Evolutionary conservation across 2,329 filamentous ascomycete genomes (phyloP).

Genomic region (Botrytis squamosa): DNA sequence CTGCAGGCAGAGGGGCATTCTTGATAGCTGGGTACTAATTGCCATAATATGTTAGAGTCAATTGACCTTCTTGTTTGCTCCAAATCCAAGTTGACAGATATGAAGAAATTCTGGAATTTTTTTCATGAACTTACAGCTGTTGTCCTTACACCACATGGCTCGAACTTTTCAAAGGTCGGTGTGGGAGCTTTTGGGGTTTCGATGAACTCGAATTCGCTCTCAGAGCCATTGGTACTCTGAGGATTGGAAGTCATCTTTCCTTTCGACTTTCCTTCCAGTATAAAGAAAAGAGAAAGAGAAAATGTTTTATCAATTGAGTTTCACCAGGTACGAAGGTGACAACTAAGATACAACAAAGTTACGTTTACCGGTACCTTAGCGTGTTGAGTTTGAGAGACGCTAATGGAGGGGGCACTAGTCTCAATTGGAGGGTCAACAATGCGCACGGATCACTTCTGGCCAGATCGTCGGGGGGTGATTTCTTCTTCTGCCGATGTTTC

Average conservation of each 20-base stretch:
- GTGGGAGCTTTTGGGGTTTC: constrained; percentile 53
- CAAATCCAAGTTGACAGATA: constrained; percentile 7
- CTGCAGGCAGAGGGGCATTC: constrained; percentile 90
- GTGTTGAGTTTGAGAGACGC: constrained; percentile 8
- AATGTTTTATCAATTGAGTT: constrained; percentile 14
- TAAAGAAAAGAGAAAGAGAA: constrained; percentile 23
- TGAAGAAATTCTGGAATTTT: constrained; percentile 11
- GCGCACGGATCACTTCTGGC: neutral
- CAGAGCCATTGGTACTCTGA: constrained; percentile 49
- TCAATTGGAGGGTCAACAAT: neutral
- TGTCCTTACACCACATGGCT: constrained; percentile 55
- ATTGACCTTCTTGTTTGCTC: constrained; percentile 31
- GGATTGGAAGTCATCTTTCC: constrained; percentile 49
- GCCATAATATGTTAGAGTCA: constrained; percentile 31
- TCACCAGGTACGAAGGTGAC: constrained; percentile 3
- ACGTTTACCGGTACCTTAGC: constrained; percentile 1
- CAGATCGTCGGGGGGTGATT: neutral
- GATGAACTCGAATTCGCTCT: constrained; percentile 64
- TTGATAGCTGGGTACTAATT: constrained; percentile 80
- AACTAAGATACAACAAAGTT: constrained; percentile 4
- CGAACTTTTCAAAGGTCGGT: constrained; percentile 51
- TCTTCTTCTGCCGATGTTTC: neutral
- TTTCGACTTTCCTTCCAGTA: constrained; percentile 25
- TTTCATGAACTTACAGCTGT: constrained; percentile 48
- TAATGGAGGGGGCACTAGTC: constrained; percentile 1